Evolutionary conservation across 495 filamentous ascomycete species (phyloP).

Genomic region (Chlorociboria aeruginascens): DNA sequence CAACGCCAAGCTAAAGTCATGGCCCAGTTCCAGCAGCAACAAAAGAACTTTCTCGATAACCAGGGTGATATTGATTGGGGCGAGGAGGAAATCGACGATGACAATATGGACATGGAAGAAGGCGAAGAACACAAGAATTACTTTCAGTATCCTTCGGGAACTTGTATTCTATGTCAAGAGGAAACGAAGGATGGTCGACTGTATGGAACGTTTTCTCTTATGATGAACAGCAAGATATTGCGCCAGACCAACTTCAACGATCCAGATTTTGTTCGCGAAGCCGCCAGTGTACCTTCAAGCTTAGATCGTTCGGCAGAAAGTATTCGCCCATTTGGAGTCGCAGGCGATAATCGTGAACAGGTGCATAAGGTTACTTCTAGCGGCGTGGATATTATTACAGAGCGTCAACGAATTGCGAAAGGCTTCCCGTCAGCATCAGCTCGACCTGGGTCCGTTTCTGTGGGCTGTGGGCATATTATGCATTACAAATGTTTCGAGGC

Average conservation of each 20-base stretch:
- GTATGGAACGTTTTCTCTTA: slow-evolving; percentile 82
- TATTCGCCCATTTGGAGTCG: slow-evolving; percentile 80
- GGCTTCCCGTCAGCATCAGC: slow-evolving; percentile 64
- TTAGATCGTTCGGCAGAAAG: slow-evolving; percentile 73
- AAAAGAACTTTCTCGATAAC: slow-evolving; percentile 81
- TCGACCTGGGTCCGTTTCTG: slow-evolving; percentile 68
- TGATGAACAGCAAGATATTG: slow-evolving; percentile 78
- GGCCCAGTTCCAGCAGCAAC: slow-evolving; percentile 95
- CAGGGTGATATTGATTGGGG: slow-evolving; percentile 81
- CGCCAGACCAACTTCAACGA: slow-evolving; percentile 76
- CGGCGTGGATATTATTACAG: slow-evolving; percentile 55
- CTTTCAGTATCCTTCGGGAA: slow-evolving; percentile 90
- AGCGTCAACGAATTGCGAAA: slow-evolving; percentile 75
- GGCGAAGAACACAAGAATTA: slow-evolving; percentile 49
- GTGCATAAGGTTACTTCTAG: slow-evolving; percentile 64
- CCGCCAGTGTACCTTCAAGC: slow-evolving; percentile 58
- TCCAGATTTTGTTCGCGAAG: slow-evolving; percentile 75
- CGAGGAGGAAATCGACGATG: slow-evolving; percentile 52
- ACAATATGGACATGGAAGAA: slow-evolving; percentile 48
- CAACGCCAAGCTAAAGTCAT: slow-evolving; percentile 86
- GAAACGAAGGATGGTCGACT: slow-evolving; percentile 81
- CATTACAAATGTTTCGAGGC: slow-evolving; percentile 92
- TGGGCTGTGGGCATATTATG: slow-evolving; percentile 96
- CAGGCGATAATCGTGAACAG: slow-evolving; percentile 67
- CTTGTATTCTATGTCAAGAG: slow-evolving; percentile 93